Evolutionary conservation across 306 rosid species (phyloP).

Genomic region (Inga laurina): DNA sequence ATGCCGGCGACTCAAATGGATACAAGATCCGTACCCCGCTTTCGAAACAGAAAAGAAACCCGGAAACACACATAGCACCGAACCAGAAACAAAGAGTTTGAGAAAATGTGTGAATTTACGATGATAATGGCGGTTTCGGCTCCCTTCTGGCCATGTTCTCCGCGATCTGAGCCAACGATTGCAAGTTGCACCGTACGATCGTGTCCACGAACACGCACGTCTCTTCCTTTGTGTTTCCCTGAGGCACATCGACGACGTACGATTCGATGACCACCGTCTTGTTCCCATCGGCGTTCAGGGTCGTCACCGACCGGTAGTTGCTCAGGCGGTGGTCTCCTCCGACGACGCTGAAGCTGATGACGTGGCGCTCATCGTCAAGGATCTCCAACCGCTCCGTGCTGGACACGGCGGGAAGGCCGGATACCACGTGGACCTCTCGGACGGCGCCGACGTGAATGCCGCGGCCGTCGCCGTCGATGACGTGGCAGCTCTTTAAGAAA

Average conservation of each 20-base stretch:
- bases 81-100: background rate
- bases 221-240: constrained; percentile 82
- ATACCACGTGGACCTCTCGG: constrained; percentile 74
- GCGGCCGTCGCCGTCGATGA: constrained; percentile 59
- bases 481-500: constrained; percentile 89
- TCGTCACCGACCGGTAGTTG: constrained; percentile 87
- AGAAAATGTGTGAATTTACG: background rate
- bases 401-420: constrained; percentile 86
- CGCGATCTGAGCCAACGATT: constrained; percentile 80
- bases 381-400: constrained; percentile 94
- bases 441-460: constrained; percentile 72
- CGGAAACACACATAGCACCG: background rate
- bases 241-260: constrained; percentile 84
- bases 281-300: constrained; percentile 59
- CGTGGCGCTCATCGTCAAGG: constrained; percentile 89
- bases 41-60: constrained; percentile 28
- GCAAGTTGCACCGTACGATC: constrained; percentile 90
- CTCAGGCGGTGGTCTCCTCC: constrained; percentile 87
- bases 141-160: constrained; percentile 52
- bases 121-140: background rate
- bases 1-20: constrained; percentile 9
- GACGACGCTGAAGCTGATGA: constrained; percentile 84
- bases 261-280: constrained; percentile 88
- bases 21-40: constrained; percentile 28
- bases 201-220: constrained; percentile 93